Base-by-base conservation (phyloP, 1,284 basidiomycete genomes). In the Sporisorium exsertum region DNA sequence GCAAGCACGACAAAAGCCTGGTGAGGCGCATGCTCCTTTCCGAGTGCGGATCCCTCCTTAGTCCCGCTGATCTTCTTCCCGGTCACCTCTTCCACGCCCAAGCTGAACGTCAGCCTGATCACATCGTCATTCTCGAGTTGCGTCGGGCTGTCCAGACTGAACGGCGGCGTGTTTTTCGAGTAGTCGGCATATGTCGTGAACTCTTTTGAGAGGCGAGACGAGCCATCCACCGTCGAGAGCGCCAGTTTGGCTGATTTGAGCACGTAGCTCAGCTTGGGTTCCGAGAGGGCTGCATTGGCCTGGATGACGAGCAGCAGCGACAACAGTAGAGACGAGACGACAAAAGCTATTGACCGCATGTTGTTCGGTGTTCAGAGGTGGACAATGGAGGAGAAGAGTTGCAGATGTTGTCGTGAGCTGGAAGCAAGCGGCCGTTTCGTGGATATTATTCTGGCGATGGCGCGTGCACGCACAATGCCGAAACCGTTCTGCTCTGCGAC, bases 121-220 rank as follows among this genome's bases (percentile, higher is more conserved):
- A 79, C 73, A 59, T 79, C 77, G 37, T 79, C 77, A 29, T 67
- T 70, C 40, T 79, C 77, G 22, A 79, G 57, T 61, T 59, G 71
- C 7, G 61, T 71, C 12, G 75, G 75, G 6, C 20, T 35, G 24
- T 43, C 10, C 0, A 73, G 70, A 13, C 60, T 67, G 32, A 73
- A 77, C 3, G 74, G 66, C 7, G 74, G n/a, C 22, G 50, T 37
- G 45, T 66, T 69, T 33, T 64, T 47, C 33, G 65, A 58, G 47
- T 66, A 70, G 60, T 77, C 70, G 10, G 70, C 3, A 6, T 58
- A n/a, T 10, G 74, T 77, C 16, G 65, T 53, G 47, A 77, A 71
- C 26, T 64, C 58, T 32, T 74, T 70, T 12, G 71, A 67, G 53
- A 74, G 58, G 22, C 71, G 66, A n/a, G 75, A 74, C 5, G 71